These are phyloP conservation scores for Exserohilum turcica DNA, from an alignment of 2,329 filamentous ascomycete genomes.

Conservation along the genomic window DNA sequence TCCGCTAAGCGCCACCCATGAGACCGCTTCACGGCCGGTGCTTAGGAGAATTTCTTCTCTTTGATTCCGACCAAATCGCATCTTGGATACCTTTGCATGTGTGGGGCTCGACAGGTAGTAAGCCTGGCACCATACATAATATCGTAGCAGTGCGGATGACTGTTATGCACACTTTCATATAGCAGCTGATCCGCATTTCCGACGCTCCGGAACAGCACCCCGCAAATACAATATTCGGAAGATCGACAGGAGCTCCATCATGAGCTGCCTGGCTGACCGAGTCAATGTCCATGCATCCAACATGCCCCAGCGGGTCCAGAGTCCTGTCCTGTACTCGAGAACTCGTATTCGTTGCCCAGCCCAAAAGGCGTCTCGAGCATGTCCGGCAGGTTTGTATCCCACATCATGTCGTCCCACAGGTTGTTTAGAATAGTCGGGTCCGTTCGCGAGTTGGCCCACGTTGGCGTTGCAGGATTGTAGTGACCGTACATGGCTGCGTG, in stretches of 20 bases:
- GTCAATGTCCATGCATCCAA: slow-evolving; percentile 46
- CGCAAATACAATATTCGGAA: too few species aligned
- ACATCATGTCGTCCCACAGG: slow-evolving; percentile 52
- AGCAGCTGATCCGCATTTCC: neutral
- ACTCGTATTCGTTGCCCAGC: slow-evolving; percentile 43
- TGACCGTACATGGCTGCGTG: slow-evolving; percentile 14
- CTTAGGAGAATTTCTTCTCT: neutral
- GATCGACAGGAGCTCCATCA: too few species aligned
- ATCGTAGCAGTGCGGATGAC: too few species aligned
- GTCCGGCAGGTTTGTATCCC: slow-evolving; percentile 48
- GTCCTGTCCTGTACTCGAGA: slow-evolving; percentile 41
- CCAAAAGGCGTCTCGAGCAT: slow-evolving; percentile 46
- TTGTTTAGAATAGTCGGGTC: slow-evolving; percentile 41
- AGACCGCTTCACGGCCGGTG: neutral
- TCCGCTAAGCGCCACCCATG: neutral
- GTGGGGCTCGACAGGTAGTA: too few species aligned
- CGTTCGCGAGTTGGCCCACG: slow-evolving; percentile 28
- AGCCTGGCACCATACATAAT: too few species aligned
- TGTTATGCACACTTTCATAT: neutral
- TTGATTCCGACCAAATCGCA: too few species aligned
- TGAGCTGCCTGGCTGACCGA: too few species aligned
- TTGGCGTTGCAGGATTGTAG: slow-evolving; percentile 36
- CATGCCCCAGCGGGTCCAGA: slow-evolving; percentile 37
- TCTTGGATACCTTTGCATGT: too few species aligned
- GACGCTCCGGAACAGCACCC: too few species aligned